Evolutionary conservation across 2,329 filamentous ascomycete species (phyloP).

Genomic region (Diaporthe amygdali): DNA sequence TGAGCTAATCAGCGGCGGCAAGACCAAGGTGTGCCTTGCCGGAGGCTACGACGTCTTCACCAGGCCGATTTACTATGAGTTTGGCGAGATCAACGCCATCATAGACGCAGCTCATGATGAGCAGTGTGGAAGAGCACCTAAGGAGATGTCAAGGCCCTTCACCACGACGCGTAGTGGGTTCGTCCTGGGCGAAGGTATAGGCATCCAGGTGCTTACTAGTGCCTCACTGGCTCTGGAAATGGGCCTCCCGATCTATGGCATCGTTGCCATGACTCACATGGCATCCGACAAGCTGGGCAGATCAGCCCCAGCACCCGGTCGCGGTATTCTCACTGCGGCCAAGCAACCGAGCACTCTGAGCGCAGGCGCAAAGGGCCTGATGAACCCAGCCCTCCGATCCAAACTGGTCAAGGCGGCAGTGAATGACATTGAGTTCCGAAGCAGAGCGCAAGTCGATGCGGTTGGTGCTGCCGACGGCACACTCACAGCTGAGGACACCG

Average conservation of each 20-base stretch:
- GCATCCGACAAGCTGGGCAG: slow-evolving; percentile 40
- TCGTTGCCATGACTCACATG: slow-evolving; percentile 39
- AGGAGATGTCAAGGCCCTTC: slow-evolving; percentile 41
- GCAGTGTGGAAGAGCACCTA: slow-evolving; percentile 33
- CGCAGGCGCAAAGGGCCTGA: slow-evolving; percentile 31
- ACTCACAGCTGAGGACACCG: not conserved
- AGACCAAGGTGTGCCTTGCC: slow-evolving; percentile 37
- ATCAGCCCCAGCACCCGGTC: slow-evolving; percentile 44
- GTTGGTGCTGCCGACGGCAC: not conserved
- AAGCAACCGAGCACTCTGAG: slow-evolving; percentile 29
- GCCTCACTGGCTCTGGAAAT: slow-evolving; percentile 41
- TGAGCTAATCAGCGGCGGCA: slow-evolving; percentile 37
- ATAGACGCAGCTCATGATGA: slow-evolving; percentile 36
- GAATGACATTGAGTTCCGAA: not conserved
- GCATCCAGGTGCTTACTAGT: slow-evolving; percentile 40
- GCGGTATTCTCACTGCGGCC: slow-evolving; percentile 40
- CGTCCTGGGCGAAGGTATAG: slow-evolving; percentile 41
- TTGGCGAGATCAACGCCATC: slow-evolving; percentile 43
- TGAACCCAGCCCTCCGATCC: slow-evolving; percentile 39
- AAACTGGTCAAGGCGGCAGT: not conserved
- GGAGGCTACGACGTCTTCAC: slow-evolving; percentile 41
- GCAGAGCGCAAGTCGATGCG: not conserved
- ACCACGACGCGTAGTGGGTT: slow-evolving; percentile 40
- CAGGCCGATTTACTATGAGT: slow-evolving; percentile 36
- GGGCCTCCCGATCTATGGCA: slow-evolving; percentile 39